These are phyloP conservation scores for Tricholoma furcatifolium DNA, from an alignment of 768 basidiomycete genomes.

Conservation along the genomic window DNA sequence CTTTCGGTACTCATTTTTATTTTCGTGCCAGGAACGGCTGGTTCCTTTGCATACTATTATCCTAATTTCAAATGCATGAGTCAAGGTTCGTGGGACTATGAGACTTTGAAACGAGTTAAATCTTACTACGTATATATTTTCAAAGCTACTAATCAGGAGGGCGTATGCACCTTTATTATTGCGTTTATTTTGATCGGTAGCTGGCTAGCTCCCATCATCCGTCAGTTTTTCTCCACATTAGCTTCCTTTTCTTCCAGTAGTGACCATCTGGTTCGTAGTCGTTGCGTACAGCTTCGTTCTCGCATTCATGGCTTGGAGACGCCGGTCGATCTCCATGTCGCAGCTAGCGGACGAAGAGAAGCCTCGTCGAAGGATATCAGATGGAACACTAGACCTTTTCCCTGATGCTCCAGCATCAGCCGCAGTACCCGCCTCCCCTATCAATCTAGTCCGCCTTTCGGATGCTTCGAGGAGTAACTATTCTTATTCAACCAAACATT, in stretches of 20 bases:
- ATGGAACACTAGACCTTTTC: neutral
- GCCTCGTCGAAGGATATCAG: neutral
- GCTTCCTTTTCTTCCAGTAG: neutral
- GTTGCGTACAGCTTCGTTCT: constrained; percentile 12
- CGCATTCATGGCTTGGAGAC: constrained; percentile 15
- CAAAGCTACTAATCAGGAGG: constrained; percentile 38
- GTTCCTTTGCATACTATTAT: constrained; percentile 40
- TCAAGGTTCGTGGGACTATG: constrained; percentile 30
- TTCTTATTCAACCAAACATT: neutral
- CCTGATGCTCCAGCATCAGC: neutral
- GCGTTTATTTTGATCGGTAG: constrained; percentile 47
- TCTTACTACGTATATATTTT: neutral
- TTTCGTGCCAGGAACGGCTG: constrained; percentile 36
- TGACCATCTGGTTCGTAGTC: constrained; percentile 1
- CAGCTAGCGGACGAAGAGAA: constrained; percentile 13
- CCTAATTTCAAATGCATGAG: constrained; percentile 42
- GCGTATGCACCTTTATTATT: constrained; percentile 47
- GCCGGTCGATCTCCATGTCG: neutral
- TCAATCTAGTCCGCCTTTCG: neutral
- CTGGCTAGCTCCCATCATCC: constrained; percentile 52
- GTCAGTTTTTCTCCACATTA: constrained; percentile 32
- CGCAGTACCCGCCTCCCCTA: neutral
- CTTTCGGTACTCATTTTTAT: constrained; percentile 1
- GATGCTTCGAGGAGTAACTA: constrained; percentile 2
- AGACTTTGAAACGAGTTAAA: neutral